Evolutionary conservation across 805 yeast species (phyloP), one percentile per base, ranked within the genome.

Genomic region (Maudiozyma saulgeensis): DNA sequence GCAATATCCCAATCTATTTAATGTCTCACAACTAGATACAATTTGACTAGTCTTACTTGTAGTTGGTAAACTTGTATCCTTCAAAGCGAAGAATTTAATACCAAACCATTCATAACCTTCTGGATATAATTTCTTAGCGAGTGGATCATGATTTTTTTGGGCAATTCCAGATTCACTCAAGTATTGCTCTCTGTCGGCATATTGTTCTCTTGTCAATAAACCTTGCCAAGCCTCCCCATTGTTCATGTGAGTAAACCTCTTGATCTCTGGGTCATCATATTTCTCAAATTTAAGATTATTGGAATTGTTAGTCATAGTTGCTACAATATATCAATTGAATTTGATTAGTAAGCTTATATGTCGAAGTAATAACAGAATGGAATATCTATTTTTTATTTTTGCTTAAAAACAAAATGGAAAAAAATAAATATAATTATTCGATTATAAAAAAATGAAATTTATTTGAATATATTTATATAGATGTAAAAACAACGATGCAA

Each of bases 1-100:
- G 26, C 58, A 58, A 59, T 66, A 70, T 0, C 67, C 72, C 6
- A 61, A 54, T 49, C 74, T 62, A 50, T 68, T 67, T 51, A 71
- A 52, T 2, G 75, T 68, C 52, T 72, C 77, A 50, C 74, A 66
- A 41, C 71, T 59, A 1, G 74, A 65, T 15, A 72, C 75, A 43
- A 72, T 68, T 46, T 70, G 70, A 31, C 60, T 57, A 12, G 56
- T 55, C 32, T 63, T 61, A 12, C 50, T 52, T 2, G 59, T 54
- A 15, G 49, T 56, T n/a, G 56, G 58, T 28, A 62, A 40, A 13
- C 37, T 48, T 43, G 51, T 42, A 60, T 62, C 51, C 49, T 66
- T 66, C 42, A 72, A 55, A 1, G 63, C 62, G 51, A 65, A 73
- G 52, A 69, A 68, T 50, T 59, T 67, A 1, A 69, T 45, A 1